Percentiles rank a stretch among this genome's conserved stretches.
phyloP scores from a whole-genome alignment of 2,329 filamentous ascomycete species.

The Ascochyta rabiei region DNA sequence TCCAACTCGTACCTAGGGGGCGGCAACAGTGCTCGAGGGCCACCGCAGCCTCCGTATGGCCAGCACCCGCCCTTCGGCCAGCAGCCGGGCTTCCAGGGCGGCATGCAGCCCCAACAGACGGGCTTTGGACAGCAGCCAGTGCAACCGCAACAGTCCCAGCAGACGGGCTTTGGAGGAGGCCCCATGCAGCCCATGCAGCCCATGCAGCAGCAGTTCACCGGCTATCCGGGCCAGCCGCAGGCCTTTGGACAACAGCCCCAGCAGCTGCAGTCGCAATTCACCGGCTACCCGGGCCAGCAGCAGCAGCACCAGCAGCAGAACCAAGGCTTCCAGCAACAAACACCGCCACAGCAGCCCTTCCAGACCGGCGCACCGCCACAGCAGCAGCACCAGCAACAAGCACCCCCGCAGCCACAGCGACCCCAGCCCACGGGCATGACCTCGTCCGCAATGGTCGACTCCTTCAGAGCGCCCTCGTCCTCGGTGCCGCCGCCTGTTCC shows the following conservation, averaged over 20 bases:
- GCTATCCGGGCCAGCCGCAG: conserved; percentile 52
- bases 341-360: conserved; percentile 56
- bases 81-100: conserved; percentile 61
- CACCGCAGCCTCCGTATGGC: conserved; percentile 60
- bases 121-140: conserved; percentile 58
- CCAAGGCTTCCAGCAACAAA: conserved; percentile 55
- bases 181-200: conserved; percentile 60
- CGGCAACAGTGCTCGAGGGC: conserved; percentile 71
- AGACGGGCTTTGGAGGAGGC: conserved; percentile 60
- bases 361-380: conserved; percentile 58
- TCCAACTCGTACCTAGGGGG: conserved; percentile 85
- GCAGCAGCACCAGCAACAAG: conserved; percentile 64
- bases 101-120: conserved; percentile 56
- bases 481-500: conserved; percentile 65
- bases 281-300: conserved; percentile 55
- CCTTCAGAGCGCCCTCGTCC: conserved; percentile 56
- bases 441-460: conserved; percentile 68
- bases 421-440: conserved; percentile 66
- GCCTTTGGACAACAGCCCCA: conserved; percentile 44
- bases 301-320: conserved; percentile 49
- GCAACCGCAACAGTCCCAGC: conserved; percentile 72
- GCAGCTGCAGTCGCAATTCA: conserved; percentile 52
- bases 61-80: conserved; percentile 54
- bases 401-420: conserved; percentile 52
- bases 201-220: conserved; percentile 57